Evolutionary conservation across 2,329 filamentous ascomycete genomes (phyloP).

Genomic region (Rutstroemia sp.): DNA sequence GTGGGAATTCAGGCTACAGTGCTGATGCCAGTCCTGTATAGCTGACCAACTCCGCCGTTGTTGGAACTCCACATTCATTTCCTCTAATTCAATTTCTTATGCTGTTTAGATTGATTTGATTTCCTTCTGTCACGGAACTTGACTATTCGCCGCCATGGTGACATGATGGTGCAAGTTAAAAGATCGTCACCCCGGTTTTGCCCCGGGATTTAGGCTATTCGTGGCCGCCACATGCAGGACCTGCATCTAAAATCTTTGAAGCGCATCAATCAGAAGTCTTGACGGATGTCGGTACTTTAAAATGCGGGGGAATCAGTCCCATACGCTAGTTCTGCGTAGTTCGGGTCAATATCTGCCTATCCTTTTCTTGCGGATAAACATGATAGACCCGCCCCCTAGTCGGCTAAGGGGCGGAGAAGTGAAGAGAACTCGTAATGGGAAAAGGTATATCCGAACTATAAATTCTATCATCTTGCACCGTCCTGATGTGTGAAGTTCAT

Average conservation of each 20-base stretch:
- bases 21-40: too few relatives aligned
- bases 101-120: too few relatives aligned
- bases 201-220: neutral
- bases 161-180: too few relatives aligned
- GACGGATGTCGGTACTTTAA: neutral
- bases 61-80: too few relatives aligned
- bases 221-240: neutral
- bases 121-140: too few relatives aligned
- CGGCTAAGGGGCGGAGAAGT: neutral
- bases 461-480: neutral
- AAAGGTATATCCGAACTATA: constrained; percentile 7
- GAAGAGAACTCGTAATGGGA: neutral
- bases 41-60: too few relatives aligned
- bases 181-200: neutral
- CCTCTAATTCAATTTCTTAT: too few relatives aligned
- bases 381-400: neutral
- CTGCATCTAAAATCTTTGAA: neutral
- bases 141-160: too few relatives aligned
- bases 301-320: neutral
- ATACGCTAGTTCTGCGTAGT: neutral
- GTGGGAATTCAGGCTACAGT: too few relatives aligned
- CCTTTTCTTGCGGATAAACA: neutral
- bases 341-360: neutral
- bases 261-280: constrained; percentile 11
- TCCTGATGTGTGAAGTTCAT: neutral